Conservation (phyloP, 1,139 yeast genomes). For the Eremothecium gossypii region DNA sequence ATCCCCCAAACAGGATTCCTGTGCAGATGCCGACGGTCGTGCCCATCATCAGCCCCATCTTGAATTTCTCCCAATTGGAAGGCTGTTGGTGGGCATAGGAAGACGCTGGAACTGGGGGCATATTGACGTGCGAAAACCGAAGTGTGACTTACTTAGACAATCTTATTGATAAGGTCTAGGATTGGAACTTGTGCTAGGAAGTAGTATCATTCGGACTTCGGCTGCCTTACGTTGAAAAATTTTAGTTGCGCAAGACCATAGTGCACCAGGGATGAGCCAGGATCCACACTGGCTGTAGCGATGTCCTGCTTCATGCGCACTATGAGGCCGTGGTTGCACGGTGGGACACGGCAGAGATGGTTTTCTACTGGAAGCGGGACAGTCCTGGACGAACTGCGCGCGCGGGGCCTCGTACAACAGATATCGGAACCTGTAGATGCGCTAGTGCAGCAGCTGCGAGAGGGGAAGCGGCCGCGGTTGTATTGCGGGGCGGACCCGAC, state of each 20-base stretch:
- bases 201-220: too few species aligned
- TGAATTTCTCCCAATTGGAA: slow-evolving; percentile 87
- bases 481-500: slow-evolving; percentile 98
- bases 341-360: background rate
- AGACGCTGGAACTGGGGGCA: slow-evolving; percentile 78
- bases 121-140: slow-evolving; percentile 17
- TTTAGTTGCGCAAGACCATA: too few species aligned
- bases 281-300: too few species aligned
- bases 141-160: too few species aligned
- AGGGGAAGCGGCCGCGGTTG: slow-evolving; percentile 40
- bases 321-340: background rate
- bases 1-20: slow-evolving; percentile 90
- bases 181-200: too few species aligned
- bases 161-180: too few species aligned
- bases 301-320: background rate
- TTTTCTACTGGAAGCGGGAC: background rate
- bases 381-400: slow-evolving; percentile 17
- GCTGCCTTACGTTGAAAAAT: too few species aligned
- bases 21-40: slow-evolving; percentile 93
- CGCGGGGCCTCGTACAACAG: slow-evolving; percentile 32
- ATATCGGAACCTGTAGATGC: slow-evolving; percentile 24
- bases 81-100: slow-evolving; percentile 69
- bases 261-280: too few species aligned
- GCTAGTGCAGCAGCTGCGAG: slow-evolving; percentile 15
- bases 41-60: slow-evolving; percentile 98